Evolutionary conservation across 331 rosid species (phyloP), one percentile per base, ranked within the genome.

Genomic region (Acacia pycnantha): DNA sequence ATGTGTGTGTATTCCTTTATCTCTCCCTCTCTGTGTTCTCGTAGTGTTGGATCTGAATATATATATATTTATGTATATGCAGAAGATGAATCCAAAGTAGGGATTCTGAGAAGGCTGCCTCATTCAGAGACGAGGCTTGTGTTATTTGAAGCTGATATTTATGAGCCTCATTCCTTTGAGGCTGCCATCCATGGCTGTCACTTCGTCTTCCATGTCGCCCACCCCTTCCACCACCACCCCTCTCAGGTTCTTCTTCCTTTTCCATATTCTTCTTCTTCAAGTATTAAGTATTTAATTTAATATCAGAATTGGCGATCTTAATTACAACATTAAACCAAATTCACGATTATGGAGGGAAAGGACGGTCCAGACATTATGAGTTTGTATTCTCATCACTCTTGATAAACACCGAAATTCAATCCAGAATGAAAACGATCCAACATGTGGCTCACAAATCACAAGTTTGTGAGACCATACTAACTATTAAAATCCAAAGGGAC

Each of bases 131-230:
- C 51, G 18, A 85, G 79, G 54, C 70, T 90, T 14, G 84, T 83
- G 64, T 29, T 90, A 65, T 90, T 87, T 54, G 47, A 87, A 75
- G 92, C 92, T 16, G 92, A 88, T 19, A 84, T 88, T 5, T 74
- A 79, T 68, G 75, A 78, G 2, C 88, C 92, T 0, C 8, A 13
- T 10, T 76, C 79, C 21, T 90, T 84, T 43, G 83, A 77, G 59
- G 19, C 15, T 22, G 89, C 90, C 5, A 79, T 90, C 73, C 78
- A 44, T 74, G 92, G 90, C 53, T 90, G 92, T 40, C 78, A 77
- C 0, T 85, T 35, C 31, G 90, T 90, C 2, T 88, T 90, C 72
- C 89, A 90, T 54, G 82, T 88, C 16, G 94, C 90, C 6, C 84
- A 87, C 44, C 85, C 90, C 11, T 10, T 75, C 27, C 56, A 15